Evolutionary conservation across 73 alveolate species (phyloP), one percentile per base, ranked within the genome.

Genomic region (Paraurostyla sp.): DNA sequence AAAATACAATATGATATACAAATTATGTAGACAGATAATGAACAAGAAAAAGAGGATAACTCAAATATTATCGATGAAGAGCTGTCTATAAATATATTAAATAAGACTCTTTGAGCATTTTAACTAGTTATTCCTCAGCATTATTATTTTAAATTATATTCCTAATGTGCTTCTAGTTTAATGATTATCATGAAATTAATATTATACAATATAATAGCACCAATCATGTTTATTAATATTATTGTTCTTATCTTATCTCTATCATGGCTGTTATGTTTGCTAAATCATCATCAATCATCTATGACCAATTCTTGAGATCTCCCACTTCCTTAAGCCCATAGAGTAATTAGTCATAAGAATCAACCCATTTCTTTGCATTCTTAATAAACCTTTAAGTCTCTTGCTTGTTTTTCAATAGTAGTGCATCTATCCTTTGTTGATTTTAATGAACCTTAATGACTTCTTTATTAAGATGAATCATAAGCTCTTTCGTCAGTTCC

Each of bases 311-410:
- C 4, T 11, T 60, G 29, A 60, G 32, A 60, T 60, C 78, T 27
- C 78, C 78, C 13, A 60, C 32, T 33, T 60, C 78, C 25, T 60
- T 60, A 6, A 60, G 25, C 9, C 78, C 78, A 60, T 60, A 60
- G 9, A 60, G 25, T 33, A 60, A 29, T 29, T 60, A 27, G 25
- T 60, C 78, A 60, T 60, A 60, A 32, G 78, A 45, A 25, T 60
- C 78, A 9, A 60, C 78, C 78, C 78, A 60, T 27, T 60, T 60
- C 23, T 60, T 60, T 9, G 52, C 6, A 60, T 60, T 60, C 32
- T 29, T 60, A 16, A 60, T 29, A 11, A 60, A 60, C 32, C 78
- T 60, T 50, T 60, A 60, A 6, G 78, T 60, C 50, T 60, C 78
- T 27, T 30, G 15, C 32, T 33, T 60, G 25, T 60, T 60, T 23